phyloP scores from a whole-genome alignment of 176 grass and related monocot genomes.

The Tillandsia fasciculata region DNA sequence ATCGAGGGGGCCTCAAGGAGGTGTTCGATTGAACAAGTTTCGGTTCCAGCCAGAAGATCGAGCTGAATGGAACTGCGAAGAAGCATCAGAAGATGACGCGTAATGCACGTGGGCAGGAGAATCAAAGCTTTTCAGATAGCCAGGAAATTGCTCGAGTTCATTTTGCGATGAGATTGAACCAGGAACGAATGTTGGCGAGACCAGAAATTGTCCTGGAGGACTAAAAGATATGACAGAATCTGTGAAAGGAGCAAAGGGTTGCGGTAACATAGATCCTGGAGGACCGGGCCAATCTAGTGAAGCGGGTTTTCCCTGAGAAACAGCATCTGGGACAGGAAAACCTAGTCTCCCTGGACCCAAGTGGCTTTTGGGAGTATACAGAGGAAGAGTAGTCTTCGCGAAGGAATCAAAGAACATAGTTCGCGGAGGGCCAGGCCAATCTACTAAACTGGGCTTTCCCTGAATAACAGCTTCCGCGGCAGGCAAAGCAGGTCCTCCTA shows the following conservation, averaged over 20 bases:
- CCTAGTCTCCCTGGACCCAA: constrained; percentile 15
- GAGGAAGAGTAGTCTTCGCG: background rate
- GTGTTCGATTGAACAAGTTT: constrained; percentile 3
- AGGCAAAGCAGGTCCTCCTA: background rate
- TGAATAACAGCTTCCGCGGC: constrained; percentile 10
- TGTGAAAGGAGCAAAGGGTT: background rate
- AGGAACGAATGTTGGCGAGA: background rate
- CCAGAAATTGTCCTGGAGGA: background rate
- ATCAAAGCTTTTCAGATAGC: background rate
- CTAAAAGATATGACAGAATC: background rate
- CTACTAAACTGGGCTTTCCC: constrained; percentile 24
- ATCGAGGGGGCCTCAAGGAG: background rate
- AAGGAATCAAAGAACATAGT: constrained; percentile 3
- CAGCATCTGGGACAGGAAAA: constrained; percentile 14
- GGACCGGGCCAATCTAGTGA: constrained; percentile 27
- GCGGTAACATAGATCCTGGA: constrained; percentile 28
- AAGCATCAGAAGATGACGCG: constrained; percentile 13
- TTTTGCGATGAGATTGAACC: background rate
- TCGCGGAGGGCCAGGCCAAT: constrained; percentile 18
- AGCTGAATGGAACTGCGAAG: constrained; percentile 21
- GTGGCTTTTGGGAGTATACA: background rate
- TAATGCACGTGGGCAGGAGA: background rate
- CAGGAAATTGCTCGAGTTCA: constrained; percentile 8
- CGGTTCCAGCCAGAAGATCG: background rate
- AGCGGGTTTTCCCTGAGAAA: constrained; percentile 9